Evolutionary conservation across 129 eudicot genomes (phyloP), one percentile per base, ranked within the genome.

Genomic region (carrot (Daucus carota)): DNA sequence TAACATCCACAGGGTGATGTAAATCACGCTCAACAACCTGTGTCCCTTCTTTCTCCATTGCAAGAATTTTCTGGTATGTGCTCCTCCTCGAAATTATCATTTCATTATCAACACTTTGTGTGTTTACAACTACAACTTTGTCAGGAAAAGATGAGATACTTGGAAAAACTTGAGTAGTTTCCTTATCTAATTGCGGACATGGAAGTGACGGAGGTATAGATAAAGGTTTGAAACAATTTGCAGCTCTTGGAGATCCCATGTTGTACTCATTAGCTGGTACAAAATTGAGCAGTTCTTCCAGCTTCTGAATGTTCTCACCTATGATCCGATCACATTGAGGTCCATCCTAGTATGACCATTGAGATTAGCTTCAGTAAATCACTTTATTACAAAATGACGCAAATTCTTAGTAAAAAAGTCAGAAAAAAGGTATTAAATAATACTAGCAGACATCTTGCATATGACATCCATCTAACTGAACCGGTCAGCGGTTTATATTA

Each of bases 41-140:
- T 77, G 80, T 74, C 70, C 97, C 99, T 81, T 80, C 76, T 81
- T 94, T 88, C 89, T 94, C 99, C 87, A 94, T 47, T 54, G 86
- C 89, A 78, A 94, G 96, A 80, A 94, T 91, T 81, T 63, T 87
- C 74, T 86, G 89, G 82, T 94, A 94, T 65, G 97, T 89, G 87
- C 81, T 86, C 87, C 99, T 94, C 81, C 99, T 87, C 34, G 96
- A 91, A 70, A 94, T 85, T 75, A 94, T 83, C 97, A 87, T 94
- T 65, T 91, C 97, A 74, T 83, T 78, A 47, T 86, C 90, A 83
- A 77, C 80, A 81, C 86, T 88, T 81, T 78, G 88, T 69, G 98
- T 94, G 85, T 94, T 94, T 47, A 91, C 93, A 59, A 94, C 77
- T 69, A 94, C 78, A 76, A 89, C 65, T 29, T 76, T 81, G 57